phyloP scores from a whole-genome alignment of 176 grass and related monocot species.

The Cenchrus purpureus region DNA sequence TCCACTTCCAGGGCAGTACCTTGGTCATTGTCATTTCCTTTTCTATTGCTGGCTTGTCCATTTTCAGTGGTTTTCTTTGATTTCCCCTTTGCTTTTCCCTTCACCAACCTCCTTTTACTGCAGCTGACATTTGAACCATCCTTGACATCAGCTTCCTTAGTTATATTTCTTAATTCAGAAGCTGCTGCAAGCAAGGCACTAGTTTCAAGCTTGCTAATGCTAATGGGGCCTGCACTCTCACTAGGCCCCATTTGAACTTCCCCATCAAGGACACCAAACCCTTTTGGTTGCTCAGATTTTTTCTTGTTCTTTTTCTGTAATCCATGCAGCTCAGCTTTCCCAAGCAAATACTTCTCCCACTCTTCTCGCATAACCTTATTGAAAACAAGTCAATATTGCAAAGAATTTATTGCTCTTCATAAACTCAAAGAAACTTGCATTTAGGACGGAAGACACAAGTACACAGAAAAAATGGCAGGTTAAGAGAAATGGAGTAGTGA shows the following conservation, averaged over 20 bases:
- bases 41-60: constrained; percentile 38
- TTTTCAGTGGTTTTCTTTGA: constrained; percentile 52
- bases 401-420: constrained; percentile 29
- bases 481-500: neutral
- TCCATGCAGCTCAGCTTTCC: constrained; percentile 74
- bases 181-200: constrained; percentile 84
- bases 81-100: constrained; percentile 63
- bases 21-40: constrained; percentile 50
- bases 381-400: constrained; percentile 33
- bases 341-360: constrained; percentile 96
- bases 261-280: constrained; percentile 92
- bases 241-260: constrained; percentile 55
- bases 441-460: neutral
- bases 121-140: constrained; percentile 48
- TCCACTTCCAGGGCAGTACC: constrained; percentile 36
- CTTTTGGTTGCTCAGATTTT: constrained; percentile 81
- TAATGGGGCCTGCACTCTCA: constrained; percentile 62
- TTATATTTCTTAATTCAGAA: constrained; percentile 66
- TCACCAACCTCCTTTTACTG: constrained; percentile 45
- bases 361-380: constrained; percentile 80
- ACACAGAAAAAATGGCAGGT: neutral
- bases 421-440: constrained; percentile 14
- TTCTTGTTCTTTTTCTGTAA: constrained; percentile 72
- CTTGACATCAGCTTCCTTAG: constrained; percentile 52
- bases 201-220: constrained; percentile 81